phyloP scores from a whole-genome alignment of 2,329 filamentous ascomycete genomes.

The Nigrospora sphaerica region DNA sequence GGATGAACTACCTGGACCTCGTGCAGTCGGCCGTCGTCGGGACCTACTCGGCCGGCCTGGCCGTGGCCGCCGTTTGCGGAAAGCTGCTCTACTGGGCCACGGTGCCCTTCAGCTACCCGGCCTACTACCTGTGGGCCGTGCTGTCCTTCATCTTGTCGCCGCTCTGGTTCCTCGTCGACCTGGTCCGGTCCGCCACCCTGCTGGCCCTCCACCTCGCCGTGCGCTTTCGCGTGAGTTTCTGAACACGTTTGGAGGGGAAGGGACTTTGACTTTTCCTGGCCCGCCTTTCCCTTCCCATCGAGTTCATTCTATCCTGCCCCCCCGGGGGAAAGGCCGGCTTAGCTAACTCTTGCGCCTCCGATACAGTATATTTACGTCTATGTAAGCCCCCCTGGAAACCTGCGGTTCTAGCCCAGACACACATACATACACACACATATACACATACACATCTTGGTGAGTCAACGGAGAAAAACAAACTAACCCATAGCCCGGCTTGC shows the following conservation, averaged over 20 bases:
- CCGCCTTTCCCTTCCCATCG: not conserved
- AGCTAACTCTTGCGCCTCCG: not conserved
- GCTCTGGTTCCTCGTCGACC: constrained; percentile 12
- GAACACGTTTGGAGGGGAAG: not conserved
- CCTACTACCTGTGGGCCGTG: constrained; percentile 14
- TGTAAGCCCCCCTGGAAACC: constrained; percentile 13
- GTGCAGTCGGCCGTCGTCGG: constrained; percentile 13
- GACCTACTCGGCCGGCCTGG: constrained; percentile 6
- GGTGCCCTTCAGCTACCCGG: constrained; percentile 19
- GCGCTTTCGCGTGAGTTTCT: constrained; percentile 19
- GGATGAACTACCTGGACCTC: not conserved
- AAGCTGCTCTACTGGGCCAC: constrained; percentile 15
- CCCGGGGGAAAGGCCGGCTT: not conserved
- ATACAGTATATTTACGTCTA: constrained; percentile 22
- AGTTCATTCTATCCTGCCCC: not conserved
- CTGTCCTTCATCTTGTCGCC: constrained; percentile 21
- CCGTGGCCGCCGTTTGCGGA: constrained; percentile 1
- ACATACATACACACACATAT: no score
- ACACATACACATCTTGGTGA: no score
- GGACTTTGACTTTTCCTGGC: not conserved
- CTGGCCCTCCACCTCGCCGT: constrained; percentile 11
- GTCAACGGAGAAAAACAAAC: no score
- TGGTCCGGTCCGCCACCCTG: constrained; percentile 6
- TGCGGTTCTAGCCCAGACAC: not conserved
- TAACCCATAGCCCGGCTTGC: not conserved